These are phyloP conservation scores for Penicillium paneum DNA, from an alignment of 2,329 filamentous ascomycete genomes.

Conservation along the genomic window DNA sequence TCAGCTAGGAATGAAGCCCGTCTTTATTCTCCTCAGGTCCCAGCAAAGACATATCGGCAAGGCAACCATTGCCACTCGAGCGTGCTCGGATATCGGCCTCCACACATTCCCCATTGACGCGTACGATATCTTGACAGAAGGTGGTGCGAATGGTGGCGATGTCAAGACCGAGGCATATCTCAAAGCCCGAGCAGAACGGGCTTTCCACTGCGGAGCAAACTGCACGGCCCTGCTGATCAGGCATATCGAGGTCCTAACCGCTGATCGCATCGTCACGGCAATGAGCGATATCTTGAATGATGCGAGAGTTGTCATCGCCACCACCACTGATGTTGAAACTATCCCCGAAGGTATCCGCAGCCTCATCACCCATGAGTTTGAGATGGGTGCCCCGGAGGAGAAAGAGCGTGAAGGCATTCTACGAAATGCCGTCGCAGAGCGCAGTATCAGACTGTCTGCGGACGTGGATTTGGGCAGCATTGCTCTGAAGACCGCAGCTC, in stretches of 20 bases:
- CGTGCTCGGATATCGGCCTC: slow-evolving; percentile 83
- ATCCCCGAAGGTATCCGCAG: slow-evolving; percentile 85
- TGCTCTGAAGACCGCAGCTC: slow-evolving; percentile 89
- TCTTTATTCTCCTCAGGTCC: slow-evolving; percentile 84
- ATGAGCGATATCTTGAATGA: slow-evolving; percentile 80
- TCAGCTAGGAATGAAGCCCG: slow-evolving; percentile 79
- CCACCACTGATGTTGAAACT: slow-evolving; percentile 92
- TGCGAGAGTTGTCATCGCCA: slow-evolving; percentile 81
- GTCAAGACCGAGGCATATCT: slow-evolving; percentile 92
- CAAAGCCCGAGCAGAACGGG: slow-evolving; percentile 81
- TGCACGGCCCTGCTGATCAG: slow-evolving; percentile 81
- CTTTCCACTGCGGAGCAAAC: slow-evolving; percentile 80
- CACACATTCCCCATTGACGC: slow-evolving; percentile 87
- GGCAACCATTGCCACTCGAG: slow-evolving; percentile 68
- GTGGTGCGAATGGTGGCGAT: slow-evolving; percentile 78
- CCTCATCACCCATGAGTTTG: slow-evolving; percentile 91
- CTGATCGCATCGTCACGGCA: slow-evolving; percentile 82
- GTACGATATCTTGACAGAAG: slow-evolving; percentile 92
- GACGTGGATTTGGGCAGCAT: slow-evolving; percentile 81
- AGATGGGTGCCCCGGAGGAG: slow-evolving; percentile 90
- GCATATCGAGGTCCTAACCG: slow-evolving; percentile 86
- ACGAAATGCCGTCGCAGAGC: slow-evolving; percentile 70
- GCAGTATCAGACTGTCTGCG: slow-evolving; percentile 71
- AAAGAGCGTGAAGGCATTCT: slow-evolving; percentile 86
- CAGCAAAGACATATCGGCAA: slow-evolving; percentile 94